phyloP scores from a whole-genome alignment of 2,329 filamentous ascomycete genomes.

The Cytospora piceae region DNA sequence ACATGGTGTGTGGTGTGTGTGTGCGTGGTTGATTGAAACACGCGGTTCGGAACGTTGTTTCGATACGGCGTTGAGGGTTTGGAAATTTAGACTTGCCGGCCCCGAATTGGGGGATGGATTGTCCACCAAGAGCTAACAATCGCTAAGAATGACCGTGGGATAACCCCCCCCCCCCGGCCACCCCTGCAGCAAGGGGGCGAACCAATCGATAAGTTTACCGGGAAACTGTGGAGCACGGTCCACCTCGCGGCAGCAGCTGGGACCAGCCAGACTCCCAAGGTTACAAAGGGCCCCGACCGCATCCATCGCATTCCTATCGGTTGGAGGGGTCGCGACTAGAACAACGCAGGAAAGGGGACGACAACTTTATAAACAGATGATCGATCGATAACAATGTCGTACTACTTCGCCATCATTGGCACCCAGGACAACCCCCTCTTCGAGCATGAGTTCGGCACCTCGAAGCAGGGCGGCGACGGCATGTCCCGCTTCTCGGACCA shows the following conservation, averaged over 20 bases:
- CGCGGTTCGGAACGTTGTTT: slow-evolving; percentile 1
- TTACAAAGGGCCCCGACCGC: background rate
- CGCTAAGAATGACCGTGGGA: background rate
- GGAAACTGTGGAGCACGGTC: slow-evolving; percentile 16
- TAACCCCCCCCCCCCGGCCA: too few species aligned
- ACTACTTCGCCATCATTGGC: slow-evolving; percentile 97
- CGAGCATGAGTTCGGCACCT: slow-evolving; percentile 95
- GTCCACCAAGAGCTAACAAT: slow-evolving; percentile 9
- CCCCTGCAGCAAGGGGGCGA: slow-evolving; percentile 10
- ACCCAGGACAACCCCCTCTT: slow-evolving; percentile 96
- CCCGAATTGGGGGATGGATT: background rate
- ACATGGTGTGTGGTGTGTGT: slow-evolving; percentile 58
- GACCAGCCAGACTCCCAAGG: background rate
- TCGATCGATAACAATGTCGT: slow-evolving; percentile 71
- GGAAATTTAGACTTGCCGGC: slow-evolving; percentile 17
- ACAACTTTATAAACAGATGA: slow-evolving; percentile 29
- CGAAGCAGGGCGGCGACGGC: slow-evolving; percentile 93
- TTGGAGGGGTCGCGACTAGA: background rate
- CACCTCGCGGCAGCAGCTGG: slow-evolving; percentile 11
- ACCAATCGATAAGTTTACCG: slow-evolving; percentile 19
- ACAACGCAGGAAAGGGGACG: background rate
- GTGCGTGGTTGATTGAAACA: background rate
- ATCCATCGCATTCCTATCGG: background rate
- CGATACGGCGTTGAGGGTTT: slow-evolving; percentile 2
- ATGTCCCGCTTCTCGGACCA: slow-evolving; percentile 85